phyloP scores from a whole-genome alignment of 1,284 basidiomycete genomes.

The Ustilago shanxiensis region DNA sequence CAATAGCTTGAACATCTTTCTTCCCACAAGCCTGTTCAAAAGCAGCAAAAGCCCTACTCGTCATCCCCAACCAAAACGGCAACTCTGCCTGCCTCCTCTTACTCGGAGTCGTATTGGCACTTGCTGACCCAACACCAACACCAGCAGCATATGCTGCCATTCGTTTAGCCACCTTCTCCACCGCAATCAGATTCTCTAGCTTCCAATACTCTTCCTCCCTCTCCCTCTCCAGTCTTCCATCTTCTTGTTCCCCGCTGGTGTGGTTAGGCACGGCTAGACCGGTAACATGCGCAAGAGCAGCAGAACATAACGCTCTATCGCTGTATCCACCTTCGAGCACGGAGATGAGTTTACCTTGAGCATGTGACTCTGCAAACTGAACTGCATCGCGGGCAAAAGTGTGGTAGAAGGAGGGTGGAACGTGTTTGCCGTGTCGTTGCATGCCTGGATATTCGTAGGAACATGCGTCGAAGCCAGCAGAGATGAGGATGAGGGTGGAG shows the following conservation, averaged over 20 bases:
- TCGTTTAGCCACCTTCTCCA: constrained; percentile 60
- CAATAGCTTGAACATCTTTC: constrained; percentile 19
- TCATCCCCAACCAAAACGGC: constrained; percentile 49
- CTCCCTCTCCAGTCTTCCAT: not conserved
- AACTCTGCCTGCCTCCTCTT: constrained; percentile 42
- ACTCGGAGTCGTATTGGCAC: constrained; percentile 39
- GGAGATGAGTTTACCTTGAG: constrained; percentile 81
- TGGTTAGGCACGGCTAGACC: constrained; percentile 42
- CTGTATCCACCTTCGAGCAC: constrained; percentile 96
- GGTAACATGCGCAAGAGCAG: constrained; percentile 60
- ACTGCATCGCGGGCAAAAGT: constrained; percentile 83
- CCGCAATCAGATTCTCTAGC: constrained; percentile 52
- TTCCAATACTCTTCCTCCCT: constrained; percentile 46
- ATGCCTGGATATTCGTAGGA: constrained; percentile 91
- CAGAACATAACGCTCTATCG: constrained; percentile 82
- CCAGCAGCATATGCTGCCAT: constrained; percentile 48
- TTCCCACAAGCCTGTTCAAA: constrained; percentile 59
- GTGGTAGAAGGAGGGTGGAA: constrained; percentile 87
- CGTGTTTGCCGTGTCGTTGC: constrained; percentile 91
- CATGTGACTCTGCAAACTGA: constrained; percentile 77
- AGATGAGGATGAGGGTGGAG: constrained; percentile 78
- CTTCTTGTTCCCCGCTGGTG: not conserved
- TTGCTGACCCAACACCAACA: constrained; percentile 3
- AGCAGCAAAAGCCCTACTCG: constrained; percentile 54
- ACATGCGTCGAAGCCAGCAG: constrained; percentile 88